Evolutionary conservation across 768 basidiomycete species (phyloP).

Genomic region (Astraeus odoratus): DNA sequence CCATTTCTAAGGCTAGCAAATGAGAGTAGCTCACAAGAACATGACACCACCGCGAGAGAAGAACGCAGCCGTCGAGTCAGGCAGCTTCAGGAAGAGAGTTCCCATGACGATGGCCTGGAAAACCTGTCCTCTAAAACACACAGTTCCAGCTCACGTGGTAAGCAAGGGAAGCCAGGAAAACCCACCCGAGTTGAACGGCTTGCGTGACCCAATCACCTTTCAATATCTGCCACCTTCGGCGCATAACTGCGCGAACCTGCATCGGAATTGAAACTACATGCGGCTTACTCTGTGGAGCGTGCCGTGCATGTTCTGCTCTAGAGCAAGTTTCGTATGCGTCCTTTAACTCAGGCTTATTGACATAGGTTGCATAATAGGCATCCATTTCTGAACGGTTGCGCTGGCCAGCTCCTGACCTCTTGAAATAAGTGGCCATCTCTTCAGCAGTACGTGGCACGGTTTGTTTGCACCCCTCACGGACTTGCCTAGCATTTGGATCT

Average conservation of each 20-base stretch:
- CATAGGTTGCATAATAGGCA: conserved; percentile 36
- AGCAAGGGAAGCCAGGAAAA: conserved; percentile 5
- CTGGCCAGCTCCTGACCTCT: conserved; percentile 31
- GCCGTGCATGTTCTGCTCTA: conserved; percentile 42
- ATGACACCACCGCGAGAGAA: conserved; percentile 66
- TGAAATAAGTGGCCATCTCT: conserved; percentile 50
- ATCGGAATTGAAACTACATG: conserved; percentile 40
- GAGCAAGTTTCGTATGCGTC: conserved; percentile 42
- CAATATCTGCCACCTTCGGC: conserved; percentile 39
- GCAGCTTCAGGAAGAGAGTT: conserved; percentile 37
- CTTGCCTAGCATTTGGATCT: conserved; percentile 50
- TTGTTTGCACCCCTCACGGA: conserved; percentile 33
- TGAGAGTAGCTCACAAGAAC: conserved; percentile 50
- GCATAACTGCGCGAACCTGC: conserved; percentile 40
- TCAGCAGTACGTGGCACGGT: conserved; percentile 45
- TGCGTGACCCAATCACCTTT: conserved; percentile 32
- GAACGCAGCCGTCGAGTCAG: conserved; percentile 26
- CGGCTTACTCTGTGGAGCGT: conserved; percentile 33
- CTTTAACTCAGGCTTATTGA: conserved; percentile 37
- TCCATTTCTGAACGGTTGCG: conserved; percentile 42
- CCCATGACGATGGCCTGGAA: conserved; percentile 18
- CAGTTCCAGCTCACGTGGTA: conserved; percentile 3
- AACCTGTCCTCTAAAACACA: conserved; percentile 29
- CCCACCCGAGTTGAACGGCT: conserved; percentile 29
- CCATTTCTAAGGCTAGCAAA: conserved; percentile 21